Evolutionary conservation across 2,329 filamentous ascomycete species (phyloP), one percentile per base, ranked within the genome.

Genomic region (Fusarium piperis): DNA sequence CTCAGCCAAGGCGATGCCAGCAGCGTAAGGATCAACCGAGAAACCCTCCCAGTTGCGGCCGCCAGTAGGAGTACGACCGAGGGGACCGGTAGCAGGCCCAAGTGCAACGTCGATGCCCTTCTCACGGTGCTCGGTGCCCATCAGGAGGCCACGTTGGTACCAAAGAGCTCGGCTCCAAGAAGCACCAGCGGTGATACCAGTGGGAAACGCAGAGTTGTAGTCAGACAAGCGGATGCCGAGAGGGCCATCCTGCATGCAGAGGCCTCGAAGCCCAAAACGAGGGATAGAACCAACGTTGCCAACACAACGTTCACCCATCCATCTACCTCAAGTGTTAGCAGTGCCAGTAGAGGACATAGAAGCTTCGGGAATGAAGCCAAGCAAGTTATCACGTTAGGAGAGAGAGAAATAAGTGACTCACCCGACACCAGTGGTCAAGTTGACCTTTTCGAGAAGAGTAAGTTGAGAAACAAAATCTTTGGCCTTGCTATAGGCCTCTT

Each of bases 221-320:
- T 97, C 94, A 72, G 89, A 84, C 64, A 91, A 88, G 59, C 94
- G 92, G 63, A 97, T 85, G 67, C 94, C 95, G 1, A 96, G 85
- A 7, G 94, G 94, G 3, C 92, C 91, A 78, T 97, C 95, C 77
- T 97, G 94, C 85, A 96, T 84, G 80, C 95, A 98, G n/a, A 97
- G 84, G 28, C 90, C 86, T 73, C 88, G 90, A 74, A 94, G 87
- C 12, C 91, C 91, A 6, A 94, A 83, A 38, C 92, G 87, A 16
- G 92, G 92, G 44, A 94, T 86, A 8, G 91, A 84, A 41, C 93
- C 93, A 16, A 84, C 85, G 74, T 96, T 92, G 67, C 94, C 94
- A 13, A 97, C 94, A 75, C 94, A 96, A 70, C 88, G 86, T 68
- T 93, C 93, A 56, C 88, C 83, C 80, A 78, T 76, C 81, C 79